A percentile compares a stretch with the other conserved stretches of the same genome.
These are phyloP conservation scores for Heracleum sosnowskyi DNA, from an alignment of 129 eudicot species.

Conservation along the genomic window DNA sequence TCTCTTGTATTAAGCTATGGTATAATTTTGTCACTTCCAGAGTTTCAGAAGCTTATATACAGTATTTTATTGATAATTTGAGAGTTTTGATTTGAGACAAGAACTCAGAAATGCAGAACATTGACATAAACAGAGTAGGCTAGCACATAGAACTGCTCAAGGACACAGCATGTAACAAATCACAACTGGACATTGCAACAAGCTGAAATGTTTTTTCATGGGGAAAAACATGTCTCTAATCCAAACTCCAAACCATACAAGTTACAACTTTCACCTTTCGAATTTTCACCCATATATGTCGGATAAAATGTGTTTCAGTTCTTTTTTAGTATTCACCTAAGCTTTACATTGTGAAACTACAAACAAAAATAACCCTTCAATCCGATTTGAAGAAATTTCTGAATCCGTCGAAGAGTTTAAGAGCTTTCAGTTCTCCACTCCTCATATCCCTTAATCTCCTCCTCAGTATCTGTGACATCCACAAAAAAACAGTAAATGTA, in stretches of 20 bases:
- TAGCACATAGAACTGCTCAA: no score
- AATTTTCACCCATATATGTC: neutral
- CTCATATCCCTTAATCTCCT: slow-evolving; percentile 85
- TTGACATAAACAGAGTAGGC: no score
- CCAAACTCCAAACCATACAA: neutral
- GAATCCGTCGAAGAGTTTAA: slow-evolving; percentile 63
- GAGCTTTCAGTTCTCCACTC: slow-evolving; percentile 84
- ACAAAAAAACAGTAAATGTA: neutral
- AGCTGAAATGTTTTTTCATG: no score
- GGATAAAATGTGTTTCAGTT: neutral
- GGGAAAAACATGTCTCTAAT: no score
- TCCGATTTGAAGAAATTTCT: slow-evolving; percentile 55
- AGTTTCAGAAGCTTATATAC: no score
- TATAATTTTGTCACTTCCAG: no score
- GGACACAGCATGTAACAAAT: no score
- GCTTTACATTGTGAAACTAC: neutral
- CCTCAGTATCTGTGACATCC: slow-evolving; percentile 56
- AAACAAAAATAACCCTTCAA: neutral
- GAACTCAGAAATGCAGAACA: no score
- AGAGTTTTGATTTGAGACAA: neutral
- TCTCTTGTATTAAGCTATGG: no score
- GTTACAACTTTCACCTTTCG: neutral
- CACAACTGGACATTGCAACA: no score
- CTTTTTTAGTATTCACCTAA: neutral
- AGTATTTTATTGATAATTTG: neutral